A percentile compares a stretch with the other conserved stretches of the same genome.
Evolutionary conservation across 441 rosid genomes (phyloP).

Genomic region (Kokia cookei): DNA sequence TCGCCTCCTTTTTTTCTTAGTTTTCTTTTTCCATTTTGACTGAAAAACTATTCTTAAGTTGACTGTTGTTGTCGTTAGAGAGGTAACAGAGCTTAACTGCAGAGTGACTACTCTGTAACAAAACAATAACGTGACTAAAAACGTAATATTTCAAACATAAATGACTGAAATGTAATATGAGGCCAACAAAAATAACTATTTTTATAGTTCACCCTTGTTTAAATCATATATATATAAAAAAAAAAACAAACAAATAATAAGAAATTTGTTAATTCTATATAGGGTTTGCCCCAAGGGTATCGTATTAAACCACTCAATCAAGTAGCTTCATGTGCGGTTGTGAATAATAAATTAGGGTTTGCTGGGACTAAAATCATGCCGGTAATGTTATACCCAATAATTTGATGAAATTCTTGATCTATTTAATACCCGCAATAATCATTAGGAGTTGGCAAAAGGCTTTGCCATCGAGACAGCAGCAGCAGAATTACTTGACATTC

Average conservation of each 20-base stretch:
- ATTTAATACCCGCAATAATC: conserved; percentile 2
- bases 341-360: background rate
- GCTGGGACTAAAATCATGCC: conserved; percentile 24
- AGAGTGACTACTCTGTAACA: too few relatives aligned
- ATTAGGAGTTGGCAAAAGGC: conserved; percentile 15
- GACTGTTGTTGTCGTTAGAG: too few relatives aligned
- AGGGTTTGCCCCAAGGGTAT: background rate
- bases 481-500: background rate
- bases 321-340: conserved; percentile 18
- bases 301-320: background rate
- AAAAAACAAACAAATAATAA: background rate
- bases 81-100: too few relatives aligned
- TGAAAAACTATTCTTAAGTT: too few relatives aligned
- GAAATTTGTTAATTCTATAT: background rate
- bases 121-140: too few relatives aligned
- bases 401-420: background rate
- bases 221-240: too few relatives aligned
- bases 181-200: too few relatives aligned
- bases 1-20: too few relatives aligned
- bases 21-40: too few relatives aligned
- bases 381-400: conserved; percentile 5
- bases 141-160: too few relatives aligned
- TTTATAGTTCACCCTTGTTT: too few relatives aligned
- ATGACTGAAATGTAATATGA: too few relatives aligned
- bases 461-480: background rate